Evolutionary conservation across 305 asterid genomes (phyloP).

Genomic region (Fraxinus albicans): DNA sequence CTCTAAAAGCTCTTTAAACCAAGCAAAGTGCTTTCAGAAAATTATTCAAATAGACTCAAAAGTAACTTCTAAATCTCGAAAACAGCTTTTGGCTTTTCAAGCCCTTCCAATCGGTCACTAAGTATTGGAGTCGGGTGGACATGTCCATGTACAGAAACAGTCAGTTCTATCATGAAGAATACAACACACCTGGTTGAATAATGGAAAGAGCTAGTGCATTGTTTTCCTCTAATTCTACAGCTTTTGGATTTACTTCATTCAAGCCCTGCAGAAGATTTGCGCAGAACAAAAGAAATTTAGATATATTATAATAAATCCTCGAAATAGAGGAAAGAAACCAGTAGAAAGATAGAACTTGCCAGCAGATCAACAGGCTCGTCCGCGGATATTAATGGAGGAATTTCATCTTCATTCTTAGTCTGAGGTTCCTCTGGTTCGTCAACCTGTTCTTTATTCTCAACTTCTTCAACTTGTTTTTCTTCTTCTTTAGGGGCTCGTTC

Average conservation of each 20-base stretch:
- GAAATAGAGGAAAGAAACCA: background rate
- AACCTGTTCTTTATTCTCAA: slow-evolving; percentile 28
- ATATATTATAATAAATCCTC: background rate
- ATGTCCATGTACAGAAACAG: background rate
- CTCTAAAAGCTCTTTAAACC: background rate
- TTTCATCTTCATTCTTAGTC: slow-evolving; percentile 27
- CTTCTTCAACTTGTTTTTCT: slow-evolving; percentile 32
- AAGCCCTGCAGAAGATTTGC: slow-evolving; percentile 45
- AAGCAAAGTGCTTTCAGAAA: background rate
- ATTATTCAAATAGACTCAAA: background rate
- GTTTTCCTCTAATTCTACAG: slow-evolving; percentile 52
- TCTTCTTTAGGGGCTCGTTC: slow-evolving; percentile 23
- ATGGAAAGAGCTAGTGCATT: slow-evolving; percentile 86
- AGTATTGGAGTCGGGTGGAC: background rate
- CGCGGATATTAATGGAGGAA: slow-evolving; percentile 31
- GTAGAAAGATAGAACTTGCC: slow-evolving; percentile 33
- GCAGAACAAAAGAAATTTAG: background rate
- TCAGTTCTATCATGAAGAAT: background rate
- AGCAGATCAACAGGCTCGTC: slow-evolving; percentile 63
- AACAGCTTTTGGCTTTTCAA: background rate
- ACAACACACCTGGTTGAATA: slow-evolving; percentile 50
- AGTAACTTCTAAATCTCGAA: background rate
- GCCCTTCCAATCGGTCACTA: background rate
- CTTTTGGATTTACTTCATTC: slow-evolving; percentile 47
- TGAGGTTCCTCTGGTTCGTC: slow-evolving; percentile 32